Evolutionary conservation across 2,329 filamentous ascomycete genomes (phyloP), one percentile per base, ranked within the genome.

Genomic region (Cytospora piceae): DNA sequence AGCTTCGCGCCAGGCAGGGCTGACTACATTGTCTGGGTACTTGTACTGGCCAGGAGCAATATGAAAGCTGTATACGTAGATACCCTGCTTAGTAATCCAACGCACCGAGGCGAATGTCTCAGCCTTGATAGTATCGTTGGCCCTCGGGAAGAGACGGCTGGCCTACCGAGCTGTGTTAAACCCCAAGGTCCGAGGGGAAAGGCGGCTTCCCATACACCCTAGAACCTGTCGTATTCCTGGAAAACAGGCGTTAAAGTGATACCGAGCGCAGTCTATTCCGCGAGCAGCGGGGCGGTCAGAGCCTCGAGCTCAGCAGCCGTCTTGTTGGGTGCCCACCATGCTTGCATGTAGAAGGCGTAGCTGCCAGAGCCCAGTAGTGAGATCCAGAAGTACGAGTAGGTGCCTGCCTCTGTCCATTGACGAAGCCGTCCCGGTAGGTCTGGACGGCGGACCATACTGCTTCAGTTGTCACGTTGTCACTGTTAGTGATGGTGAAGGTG

Each of bases 381-480:
- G 31, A 74, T 65, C 24, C 69, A 56, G 69, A 70, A 65, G 69
- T 75, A 75, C 64, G 77, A 79, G 73, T 82, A 86, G 22, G 78
- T 77, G 15, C 84, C 85, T 2, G 79, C 75, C 66, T 84, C 83
- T 15, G 83, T 77, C 64, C 86, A 79, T 72, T 73, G 0, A 72
- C 65, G 42, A 75, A 73, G 32, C 86, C 90, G 75, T 81, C 80
- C 46, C 85, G 78, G 34, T 76, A 75, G 31, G 74, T 72, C 64
- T 78, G 73, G 29, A 88, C 76, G 1, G 79, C 81, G 51, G 78
- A 70, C 70, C 81, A 87, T 74, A 82, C 87, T 0, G 86, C 4
- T 86, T 89, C 24, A 63, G 78, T 80, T 59, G 81, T 71, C 58
- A 81, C 74, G 62, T 79, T 77, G 64, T 85, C 72, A 70, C 83